Conservation (phyloP, 2,329 filamentous ascomycete genomes). For the Tolypocladium nubicola region DNA sequence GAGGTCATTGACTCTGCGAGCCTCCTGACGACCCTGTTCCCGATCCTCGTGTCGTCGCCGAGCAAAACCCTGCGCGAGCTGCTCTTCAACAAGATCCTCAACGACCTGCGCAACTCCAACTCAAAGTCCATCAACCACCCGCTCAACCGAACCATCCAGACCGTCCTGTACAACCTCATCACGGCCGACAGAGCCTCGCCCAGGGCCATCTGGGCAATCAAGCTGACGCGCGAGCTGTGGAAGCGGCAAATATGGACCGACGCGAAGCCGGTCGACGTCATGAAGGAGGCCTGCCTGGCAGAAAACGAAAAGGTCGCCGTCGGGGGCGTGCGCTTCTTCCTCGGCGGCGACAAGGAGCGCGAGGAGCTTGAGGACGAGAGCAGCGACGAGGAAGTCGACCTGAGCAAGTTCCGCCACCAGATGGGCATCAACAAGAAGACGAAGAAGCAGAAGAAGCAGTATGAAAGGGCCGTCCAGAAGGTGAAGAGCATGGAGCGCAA, state of each 20-base stretch:
- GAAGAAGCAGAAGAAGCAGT: conserved; percentile 70
- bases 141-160: conserved; percentile 87
- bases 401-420: conserved; percentile 75
- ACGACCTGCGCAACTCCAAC: conserved; percentile 81
- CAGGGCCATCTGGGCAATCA: conserved; percentile 91
- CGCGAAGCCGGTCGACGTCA: conserved; percentile 88
- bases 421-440: conserved; percentile 92
- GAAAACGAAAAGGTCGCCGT: conserved; percentile 89
- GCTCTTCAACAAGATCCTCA: conserved; percentile 81
- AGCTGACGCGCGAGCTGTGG: conserved; percentile 92
- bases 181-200: conserved; percentile 75
- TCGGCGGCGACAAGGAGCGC: conserved; percentile 90
- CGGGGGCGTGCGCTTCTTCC: conserved; percentile 84
- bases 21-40: conserved; percentile 85
- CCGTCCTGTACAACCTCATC: conserved; percentile 83
- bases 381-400: conserved; percentile 69
- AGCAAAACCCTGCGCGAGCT: conserved; percentile 81
- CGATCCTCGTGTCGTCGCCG: conserved; percentile 81
- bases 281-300: conserved; percentile 84
- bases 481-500: conserved; percentile 77
- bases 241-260: conserved; percentile 95
- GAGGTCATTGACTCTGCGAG: conserved; percentile 79
- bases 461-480: conserved; percentile 72
- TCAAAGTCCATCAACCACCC: conserved; percentile 81
- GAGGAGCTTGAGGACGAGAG: conserved; percentile 87